Conservation (phyloP, 2,329 filamentous ascomycete genomes). For the Aspergillus transmontanensis region DNA sequence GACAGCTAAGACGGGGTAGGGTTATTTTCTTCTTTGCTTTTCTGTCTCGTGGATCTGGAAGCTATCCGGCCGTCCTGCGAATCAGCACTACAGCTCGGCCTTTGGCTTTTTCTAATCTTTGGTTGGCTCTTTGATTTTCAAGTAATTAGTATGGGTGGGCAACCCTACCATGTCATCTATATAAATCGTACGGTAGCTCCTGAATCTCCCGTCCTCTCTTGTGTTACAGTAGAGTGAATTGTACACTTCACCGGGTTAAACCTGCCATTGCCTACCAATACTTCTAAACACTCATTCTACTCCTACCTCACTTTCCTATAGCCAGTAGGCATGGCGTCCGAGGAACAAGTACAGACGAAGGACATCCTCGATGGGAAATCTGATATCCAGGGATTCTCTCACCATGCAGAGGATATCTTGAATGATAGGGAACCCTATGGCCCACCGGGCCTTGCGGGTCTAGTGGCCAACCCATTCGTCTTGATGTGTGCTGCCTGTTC, state of each 20-base stretch:
- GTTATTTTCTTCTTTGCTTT: conserved; percentile 12
- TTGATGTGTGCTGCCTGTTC: conserved; percentile 55
- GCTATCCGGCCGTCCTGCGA: conserved; percentile 10
- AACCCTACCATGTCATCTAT: conserved; percentile 5
- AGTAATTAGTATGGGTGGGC: neutral
- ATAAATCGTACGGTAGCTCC: conserved; percentile 10
- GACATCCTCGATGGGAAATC: conserved; percentile 19
- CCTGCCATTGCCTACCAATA: neutral
- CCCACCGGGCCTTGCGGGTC: conserved; percentile 46
- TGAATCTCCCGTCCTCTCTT: neutral
- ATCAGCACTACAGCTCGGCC: conserved; percentile 13
- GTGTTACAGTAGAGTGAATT: neutral
- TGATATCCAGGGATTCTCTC: conserved; percentile 31
- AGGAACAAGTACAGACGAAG: conserved; percentile 19
- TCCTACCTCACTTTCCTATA: neutral
- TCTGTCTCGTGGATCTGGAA: conserved; percentile 11
- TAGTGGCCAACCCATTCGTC: conserved; percentile 54
- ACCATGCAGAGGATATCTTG: conserved; percentile 37
- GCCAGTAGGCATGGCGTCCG: conserved; percentile 22
- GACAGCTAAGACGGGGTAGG: conserved; percentile 7
- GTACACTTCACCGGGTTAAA: neutral
- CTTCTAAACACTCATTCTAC: too few relatives aligned
- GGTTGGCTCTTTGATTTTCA: conserved; percentile 3
- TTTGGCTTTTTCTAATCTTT: conserved; percentile 6
- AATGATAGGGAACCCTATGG: conserved; percentile 36